phyloP scores from a whole-genome alignment of 257 asterid species.

The Nicotiana noctiflora region DNA sequence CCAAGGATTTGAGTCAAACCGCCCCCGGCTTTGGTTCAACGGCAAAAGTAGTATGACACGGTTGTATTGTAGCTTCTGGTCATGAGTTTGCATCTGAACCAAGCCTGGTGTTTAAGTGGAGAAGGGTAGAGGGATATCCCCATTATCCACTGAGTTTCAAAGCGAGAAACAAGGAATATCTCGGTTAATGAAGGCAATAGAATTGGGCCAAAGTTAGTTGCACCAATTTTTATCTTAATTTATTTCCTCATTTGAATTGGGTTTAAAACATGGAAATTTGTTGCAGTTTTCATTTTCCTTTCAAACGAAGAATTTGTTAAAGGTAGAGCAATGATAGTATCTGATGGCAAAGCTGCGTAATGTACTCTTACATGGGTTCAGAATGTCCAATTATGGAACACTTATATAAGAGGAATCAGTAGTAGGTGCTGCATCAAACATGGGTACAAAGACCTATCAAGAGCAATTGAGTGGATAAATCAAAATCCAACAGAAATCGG shows the following conservation, averaged over 20 bases:
- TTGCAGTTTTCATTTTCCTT: background rate
- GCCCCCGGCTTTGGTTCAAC: background rate
- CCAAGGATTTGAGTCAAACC: background rate
- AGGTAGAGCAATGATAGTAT: background rate
- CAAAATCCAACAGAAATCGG: background rate
- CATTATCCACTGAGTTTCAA: background rate
- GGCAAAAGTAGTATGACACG: background rate
- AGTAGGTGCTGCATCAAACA: background rate
- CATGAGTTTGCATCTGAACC: background rate
- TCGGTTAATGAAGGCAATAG: background rate
- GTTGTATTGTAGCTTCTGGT: background rate
- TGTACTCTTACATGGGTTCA: background rate
- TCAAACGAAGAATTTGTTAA: background rate
- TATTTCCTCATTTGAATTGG: background rate
- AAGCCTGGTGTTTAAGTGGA: background rate
- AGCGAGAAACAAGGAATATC: background rate
- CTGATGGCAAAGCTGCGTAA: background rate
- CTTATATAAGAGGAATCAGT: background rate
- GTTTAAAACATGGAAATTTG: background rate
- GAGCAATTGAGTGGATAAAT: background rate
- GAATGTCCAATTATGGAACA: background rate
- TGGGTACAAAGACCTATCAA: background rate
- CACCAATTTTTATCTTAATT: background rate
- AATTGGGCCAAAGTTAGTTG: background rate
- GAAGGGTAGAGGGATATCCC: background rate